A percentile compares a stretch with the other conserved stretches of the same genome.
These are phyloP conservation scores for Xylaria sp. DNA, from an alignment of 2,329 filamentous ascomycete genomes.

Conservation along the genomic window DNA sequence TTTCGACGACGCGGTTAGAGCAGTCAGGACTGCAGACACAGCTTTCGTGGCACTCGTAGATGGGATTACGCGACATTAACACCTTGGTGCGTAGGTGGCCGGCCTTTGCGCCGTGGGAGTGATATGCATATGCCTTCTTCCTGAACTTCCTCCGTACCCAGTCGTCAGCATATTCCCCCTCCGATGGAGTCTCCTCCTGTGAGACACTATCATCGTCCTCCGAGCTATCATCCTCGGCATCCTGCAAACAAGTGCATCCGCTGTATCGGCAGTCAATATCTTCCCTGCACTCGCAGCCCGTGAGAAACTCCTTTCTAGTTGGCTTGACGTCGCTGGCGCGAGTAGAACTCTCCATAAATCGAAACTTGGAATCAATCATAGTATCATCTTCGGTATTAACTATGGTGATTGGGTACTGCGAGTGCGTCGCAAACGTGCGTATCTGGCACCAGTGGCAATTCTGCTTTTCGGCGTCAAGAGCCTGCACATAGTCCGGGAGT, in stretches of 20 bases:
- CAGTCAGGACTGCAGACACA: slow-evolving; percentile 75
- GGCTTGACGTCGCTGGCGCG: slow-evolving; percentile 69
- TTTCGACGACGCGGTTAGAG: slow-evolving; percentile 80
- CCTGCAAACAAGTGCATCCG: slow-evolving; percentile 73
- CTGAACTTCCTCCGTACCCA: slow-evolving; percentile 53
- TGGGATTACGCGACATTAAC: slow-evolving; percentile 67
- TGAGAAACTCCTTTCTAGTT: slow-evolving; percentile 70
- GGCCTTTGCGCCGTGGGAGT: slow-evolving; percentile 62
- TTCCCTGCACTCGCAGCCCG: slow-evolving; percentile 74
- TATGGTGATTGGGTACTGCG: slow-evolving; percentile 67
- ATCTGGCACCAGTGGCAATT: slow-evolving; percentile 73
- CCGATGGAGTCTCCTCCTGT: not conserved
- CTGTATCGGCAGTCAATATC: slow-evolving; percentile 74
- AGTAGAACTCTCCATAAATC: slow-evolving; percentile 73
- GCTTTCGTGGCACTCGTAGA: slow-evolving; percentile 83
- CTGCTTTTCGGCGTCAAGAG: slow-evolving; percentile 53
- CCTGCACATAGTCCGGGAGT: slow-evolving; percentile 44
- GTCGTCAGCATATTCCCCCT: slow-evolving; percentile 9
- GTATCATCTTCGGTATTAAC: slow-evolving; percentile 70
- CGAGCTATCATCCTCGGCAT: slow-evolving; percentile 57
- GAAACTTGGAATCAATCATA: slow-evolving; percentile 71
- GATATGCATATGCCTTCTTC: slow-evolving; percentile 71
- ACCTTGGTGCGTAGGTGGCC: slow-evolving; percentile 65
- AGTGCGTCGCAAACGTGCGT: slow-evolving; percentile 63
- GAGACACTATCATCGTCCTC: slow-evolving; percentile 57